Conservation (phyloP, 441 rosid genomes). For the Brassica hybrid region DNA sequence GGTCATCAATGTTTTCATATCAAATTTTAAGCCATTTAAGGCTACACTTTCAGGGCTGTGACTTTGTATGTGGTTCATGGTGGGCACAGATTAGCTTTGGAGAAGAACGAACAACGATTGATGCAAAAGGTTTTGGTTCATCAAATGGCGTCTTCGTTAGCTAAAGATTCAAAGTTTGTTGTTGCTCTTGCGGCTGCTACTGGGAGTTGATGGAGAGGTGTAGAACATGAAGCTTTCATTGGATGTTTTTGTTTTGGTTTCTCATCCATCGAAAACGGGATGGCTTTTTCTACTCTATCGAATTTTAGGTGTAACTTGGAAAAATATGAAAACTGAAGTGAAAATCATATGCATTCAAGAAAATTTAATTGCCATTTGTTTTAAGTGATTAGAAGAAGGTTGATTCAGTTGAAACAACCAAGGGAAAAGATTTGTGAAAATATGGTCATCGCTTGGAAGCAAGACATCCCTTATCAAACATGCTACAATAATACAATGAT, state of each 20-base stretch:
- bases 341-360: too few relatives aligned
- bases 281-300: too few relatives aligned
- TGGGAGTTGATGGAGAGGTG: constrained; percentile 60
- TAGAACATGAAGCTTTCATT: constrained; percentile 20
- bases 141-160: constrained; percentile 80
- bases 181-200: constrained; percentile 86
- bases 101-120: constrained; percentile 44
- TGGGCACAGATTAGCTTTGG: background rate
- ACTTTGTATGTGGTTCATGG: too few relatives aligned
- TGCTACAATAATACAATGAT: too few relatives aligned
- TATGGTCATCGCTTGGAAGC: background rate
- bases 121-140: constrained; percentile 62
- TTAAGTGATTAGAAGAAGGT: too few relatives aligned
- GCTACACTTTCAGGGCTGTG: too few relatives aligned
- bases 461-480: background rate
- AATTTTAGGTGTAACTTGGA: too few relatives aligned
- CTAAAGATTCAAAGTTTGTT: constrained; percentile 78
- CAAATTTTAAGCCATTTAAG: too few relatives aligned
- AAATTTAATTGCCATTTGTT: too few relatives aligned
- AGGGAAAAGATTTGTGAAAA: background rate
- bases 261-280: constrained; percentile 20
- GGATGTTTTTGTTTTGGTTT: constrained; percentile 5
- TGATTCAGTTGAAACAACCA: too few relatives aligned
- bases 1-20: too few relatives aligned
- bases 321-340: too few relatives aligned